These are phyloP conservation scores for Penicillium olsonii DNA, from an alignment of 2,329 filamentous ascomycete genomes.

Conservation along the genomic window DNA sequence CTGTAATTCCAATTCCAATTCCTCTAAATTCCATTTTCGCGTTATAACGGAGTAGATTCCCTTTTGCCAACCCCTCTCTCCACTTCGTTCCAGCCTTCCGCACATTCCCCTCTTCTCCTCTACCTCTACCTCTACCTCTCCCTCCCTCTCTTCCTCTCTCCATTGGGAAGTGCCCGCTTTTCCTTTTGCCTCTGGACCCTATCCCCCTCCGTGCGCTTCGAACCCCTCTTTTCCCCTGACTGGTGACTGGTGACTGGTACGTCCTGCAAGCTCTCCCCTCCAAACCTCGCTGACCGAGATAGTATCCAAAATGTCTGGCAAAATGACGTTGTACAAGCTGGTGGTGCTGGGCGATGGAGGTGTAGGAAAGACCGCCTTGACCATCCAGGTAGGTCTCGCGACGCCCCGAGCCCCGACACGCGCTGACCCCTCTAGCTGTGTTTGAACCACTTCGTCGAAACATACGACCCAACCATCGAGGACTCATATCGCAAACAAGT, in stretches of 20 bases:
- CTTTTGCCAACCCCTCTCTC: constrained; percentile 9
- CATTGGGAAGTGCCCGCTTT: constrained; percentile 12
- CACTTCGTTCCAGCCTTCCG: constrained; percentile 25
- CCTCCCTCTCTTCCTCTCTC: constrained; percentile 5
- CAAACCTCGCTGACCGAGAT: background rate
- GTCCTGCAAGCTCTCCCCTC: background rate
- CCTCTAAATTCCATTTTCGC: background rate
- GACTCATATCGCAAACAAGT: constrained; percentile 70
- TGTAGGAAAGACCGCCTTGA: constrained; percentile 90
- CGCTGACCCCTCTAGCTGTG: constrained; percentile 65
- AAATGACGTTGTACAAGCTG: constrained; percentile 95
- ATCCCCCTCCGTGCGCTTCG: constrained; percentile 4
- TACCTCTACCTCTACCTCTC: constrained; percentile 5
- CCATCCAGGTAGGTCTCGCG: constrained; percentile 65
- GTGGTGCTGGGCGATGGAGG: constrained; percentile 93
- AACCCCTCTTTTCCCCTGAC: constrained; percentile 2
- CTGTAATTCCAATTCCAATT: no score
- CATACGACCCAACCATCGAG: constrained; percentile 70
- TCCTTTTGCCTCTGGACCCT: constrained; percentile 8
- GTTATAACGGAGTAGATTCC: no score
- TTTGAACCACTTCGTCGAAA: constrained; percentile 97
- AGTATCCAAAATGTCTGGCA: constrained; percentile 74
- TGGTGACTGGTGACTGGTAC: background rate
- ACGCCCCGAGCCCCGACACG: background rate
- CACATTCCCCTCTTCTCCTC: constrained; percentile 15